Evolutionary conservation across 148 eudicot species (phyloP).

Genomic region (Silene uniflora): DNA sequence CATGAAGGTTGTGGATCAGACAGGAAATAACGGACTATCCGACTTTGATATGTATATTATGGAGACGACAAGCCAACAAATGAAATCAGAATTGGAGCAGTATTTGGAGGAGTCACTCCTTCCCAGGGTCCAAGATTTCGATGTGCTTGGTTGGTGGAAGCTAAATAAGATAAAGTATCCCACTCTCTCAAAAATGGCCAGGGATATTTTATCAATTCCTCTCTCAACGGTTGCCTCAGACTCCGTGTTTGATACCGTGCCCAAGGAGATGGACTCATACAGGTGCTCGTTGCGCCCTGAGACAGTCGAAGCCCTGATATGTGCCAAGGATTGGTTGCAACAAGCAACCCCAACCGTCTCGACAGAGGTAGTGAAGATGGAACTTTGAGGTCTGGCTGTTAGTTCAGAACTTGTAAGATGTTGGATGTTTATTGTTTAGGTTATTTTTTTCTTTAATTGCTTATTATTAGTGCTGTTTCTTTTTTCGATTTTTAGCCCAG

Average conservation of each 20-base stretch:
- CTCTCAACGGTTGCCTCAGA: constrained; percentile 54
- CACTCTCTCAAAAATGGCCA: constrained; percentile 89
- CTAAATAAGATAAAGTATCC: constrained; percentile 84
- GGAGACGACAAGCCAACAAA: constrained; percentile 77
- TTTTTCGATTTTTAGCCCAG: constrained; percentile 20
- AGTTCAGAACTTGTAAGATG: constrained; percentile 10
- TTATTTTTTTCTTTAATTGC: background rate
- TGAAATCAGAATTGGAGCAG: constrained; percentile 80
- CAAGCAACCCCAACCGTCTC: constrained; percentile 25
- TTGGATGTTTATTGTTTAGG: constrained; percentile 20
- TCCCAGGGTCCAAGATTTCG: constrained; percentile 82
- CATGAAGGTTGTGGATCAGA: constrained; percentile 43
- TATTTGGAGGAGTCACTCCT: constrained; percentile 89
- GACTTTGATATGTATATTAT: constrained; percentile 87
- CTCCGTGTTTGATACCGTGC: constrained; percentile 48
- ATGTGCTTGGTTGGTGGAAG: constrained; percentile 96
- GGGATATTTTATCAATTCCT: constrained; percentile 68
- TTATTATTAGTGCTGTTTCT: background rate
- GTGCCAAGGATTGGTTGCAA: constrained; percentile 92
- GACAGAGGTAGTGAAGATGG: constrained; percentile 52
- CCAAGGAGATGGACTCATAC: constrained; percentile 70
- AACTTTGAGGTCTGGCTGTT: constrained; percentile 24
- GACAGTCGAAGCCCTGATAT: constrained; percentile 83
- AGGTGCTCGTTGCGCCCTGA: constrained; percentile 74
- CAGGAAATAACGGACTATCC: constrained; percentile 45